Base-by-base conservation (phyloP, 257 asterid species). In the Datura wrightii region DNA sequence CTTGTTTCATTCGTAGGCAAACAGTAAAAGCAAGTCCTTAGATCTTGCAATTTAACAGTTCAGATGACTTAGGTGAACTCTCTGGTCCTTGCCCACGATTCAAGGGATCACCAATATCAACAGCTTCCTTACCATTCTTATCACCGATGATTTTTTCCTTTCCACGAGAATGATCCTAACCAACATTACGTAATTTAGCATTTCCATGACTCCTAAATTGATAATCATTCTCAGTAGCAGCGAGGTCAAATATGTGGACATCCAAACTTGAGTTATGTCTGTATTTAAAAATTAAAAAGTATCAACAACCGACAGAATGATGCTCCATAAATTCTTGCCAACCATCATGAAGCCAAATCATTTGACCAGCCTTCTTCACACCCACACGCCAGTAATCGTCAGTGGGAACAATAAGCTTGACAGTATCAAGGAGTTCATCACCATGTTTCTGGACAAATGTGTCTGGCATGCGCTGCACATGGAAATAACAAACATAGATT, bases 391-490 rank as follows among this genome's bases (percentile, higher is more conserved):
- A 84, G 15, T 18, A 41, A 1, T 56, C 42, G 50, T 79, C 86
- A 36, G 79, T 63, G n/a, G 79, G 79, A 50, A 76, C 83, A 14
- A 24, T 46, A 50, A 84, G 66, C 39, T 13, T 63, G 34, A 79
- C 84, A 6, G 53, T 15, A 1, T 65, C 67, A 10, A 63, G 54
- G 55, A 84, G 79, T 34, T 63, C 56, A 46, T 84, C 11, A 10
- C 80, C 84, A 62, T 78, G 34, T 14, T 39, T 15, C 19, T 31
- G 54, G 19, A 78, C 86, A 84, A 84, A 78, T 9, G 16, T 19
- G 41, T 36, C 79, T 3, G 86, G 86, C 36, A 84, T 15, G 44
- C 66, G 53, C 86, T 84, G 86, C 86, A 84, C 34, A 2, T 39
- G 44, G 24, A 41, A 41, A 72, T 44, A 44, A 72, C 80, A 72